phyloP scores from a whole-genome alignment of 495 filamentous ascomycete species.

The Aspergillus bridgeri region DNA sequence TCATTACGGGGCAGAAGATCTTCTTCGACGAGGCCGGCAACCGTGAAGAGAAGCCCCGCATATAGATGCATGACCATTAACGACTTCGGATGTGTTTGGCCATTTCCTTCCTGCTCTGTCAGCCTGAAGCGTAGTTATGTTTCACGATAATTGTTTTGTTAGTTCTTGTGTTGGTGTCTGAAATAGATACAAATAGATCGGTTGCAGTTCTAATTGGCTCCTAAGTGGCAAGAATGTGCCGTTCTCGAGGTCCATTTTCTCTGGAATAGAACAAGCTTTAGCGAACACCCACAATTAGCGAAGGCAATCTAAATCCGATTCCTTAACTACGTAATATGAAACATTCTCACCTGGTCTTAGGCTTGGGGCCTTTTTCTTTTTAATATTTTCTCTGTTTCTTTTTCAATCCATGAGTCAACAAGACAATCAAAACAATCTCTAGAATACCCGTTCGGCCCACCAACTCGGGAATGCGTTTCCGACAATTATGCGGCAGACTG shows the following conservation, averaged over 20 bases:
- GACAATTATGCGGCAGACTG: not conserved
- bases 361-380: not conserved
- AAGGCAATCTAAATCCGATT: no score
- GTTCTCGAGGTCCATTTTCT: no score
- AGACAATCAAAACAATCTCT: not conserved
- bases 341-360: no score
- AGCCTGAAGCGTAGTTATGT: not conserved
- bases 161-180: not conserved
- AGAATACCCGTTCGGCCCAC: not conserved
- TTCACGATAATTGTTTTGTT: not conserved
- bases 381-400: not conserved
- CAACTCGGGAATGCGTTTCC: slow-evolving; percentile 9
- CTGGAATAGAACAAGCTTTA: no score
- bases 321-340: no score
- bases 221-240: not conserved
- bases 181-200: not conserved
- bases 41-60: slow-evolving; percentile 31
- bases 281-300: no score
- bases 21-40: slow-evolving; percentile 48
- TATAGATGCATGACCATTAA: slow-evolving; percentile 2
- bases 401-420: not conserved
- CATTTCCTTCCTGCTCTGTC: not conserved
- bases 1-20: slow-evolving; percentile 57
- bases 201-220: not conserved
- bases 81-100: not conserved